These are phyloP conservation scores for Odontarrhena argentea DNA, from an alignment of 345 rosid genomes.

Conservation along the genomic window DNA sequence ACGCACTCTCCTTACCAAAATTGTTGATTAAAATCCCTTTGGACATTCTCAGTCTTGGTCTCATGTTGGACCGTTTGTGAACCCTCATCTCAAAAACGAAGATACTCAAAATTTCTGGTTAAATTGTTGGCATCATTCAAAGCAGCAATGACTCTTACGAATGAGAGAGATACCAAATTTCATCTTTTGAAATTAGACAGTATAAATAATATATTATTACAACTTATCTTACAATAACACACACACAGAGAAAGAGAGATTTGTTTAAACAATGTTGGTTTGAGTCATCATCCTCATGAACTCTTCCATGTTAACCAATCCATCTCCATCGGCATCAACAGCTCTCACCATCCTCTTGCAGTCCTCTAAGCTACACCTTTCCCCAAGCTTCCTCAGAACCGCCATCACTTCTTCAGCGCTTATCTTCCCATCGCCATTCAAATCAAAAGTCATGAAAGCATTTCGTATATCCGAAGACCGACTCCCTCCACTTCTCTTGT, in stretches of 20 bases:
- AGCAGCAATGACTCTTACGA: slow-evolving; percentile 9
- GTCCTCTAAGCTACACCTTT: slow-evolving; percentile 71
- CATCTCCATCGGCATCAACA: slow-evolving; percentile 75
- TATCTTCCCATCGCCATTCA: slow-evolving; percentile 74
- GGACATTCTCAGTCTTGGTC: slow-evolving; percentile 24
- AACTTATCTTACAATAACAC: slow-evolving; percentile 12
- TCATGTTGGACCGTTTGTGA: slow-evolving; percentile 9
- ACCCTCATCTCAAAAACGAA: background rate
- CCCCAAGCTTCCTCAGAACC: slow-evolving; percentile 71
- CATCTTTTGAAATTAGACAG: background rate
- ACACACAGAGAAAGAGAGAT: background rate
- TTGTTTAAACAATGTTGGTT: slow-evolving; percentile 30
- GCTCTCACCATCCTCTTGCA: slow-evolving; percentile 81
- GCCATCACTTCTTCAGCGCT: slow-evolving; percentile 77
- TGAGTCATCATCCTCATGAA: slow-evolving; percentile 79
- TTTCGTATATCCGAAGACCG: slow-evolving; percentile 54
- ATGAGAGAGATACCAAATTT: too few relatives aligned
- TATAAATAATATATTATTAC: background rate
- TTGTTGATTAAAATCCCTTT: slow-evolving; percentile 18
- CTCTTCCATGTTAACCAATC: slow-evolving; percentile 75
- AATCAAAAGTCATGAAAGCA: slow-evolving; percentile 69
- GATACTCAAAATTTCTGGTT: background rate
- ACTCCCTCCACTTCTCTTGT: slow-evolving; percentile 65
- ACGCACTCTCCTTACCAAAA: background rate
- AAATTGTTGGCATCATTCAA: slow-evolving; percentile 2